Percentiles rank a stretch among this genome's conserved stretches.
These are phyloP conservation scores for Lasiodiplodia hormozganensis DNA, from an alignment of 2,329 filamentous ascomycete genomes.

Conservation along the genomic window DNA sequence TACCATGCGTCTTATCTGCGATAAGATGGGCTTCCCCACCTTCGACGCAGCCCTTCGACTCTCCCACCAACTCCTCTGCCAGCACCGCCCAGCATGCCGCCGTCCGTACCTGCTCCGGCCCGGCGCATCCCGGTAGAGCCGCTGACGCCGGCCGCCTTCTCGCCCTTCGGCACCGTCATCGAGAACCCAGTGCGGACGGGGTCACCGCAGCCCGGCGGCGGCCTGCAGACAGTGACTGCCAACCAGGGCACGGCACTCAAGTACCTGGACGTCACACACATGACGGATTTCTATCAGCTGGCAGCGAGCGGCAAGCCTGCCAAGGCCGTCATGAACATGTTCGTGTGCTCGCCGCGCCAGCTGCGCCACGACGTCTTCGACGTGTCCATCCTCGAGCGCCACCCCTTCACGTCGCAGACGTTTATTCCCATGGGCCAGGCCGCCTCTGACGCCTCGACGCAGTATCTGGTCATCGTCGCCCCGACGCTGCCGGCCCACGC, in stretches of 20 bases:
- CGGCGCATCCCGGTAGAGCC: conserved; percentile 64
- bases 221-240: conserved; percentile 59
- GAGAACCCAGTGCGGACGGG: conserved; percentile 67
- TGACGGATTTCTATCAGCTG: conserved; percentile 73
- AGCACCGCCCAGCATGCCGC: conserved; percentile 33
- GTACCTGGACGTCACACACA: conserved; percentile 78
- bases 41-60: background rate
- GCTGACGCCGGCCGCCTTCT: conserved; percentile 74
- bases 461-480: conserved; percentile 88
- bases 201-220: conserved; percentile 51
- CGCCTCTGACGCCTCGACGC: conserved; percentile 52
- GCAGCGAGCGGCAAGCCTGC: conserved; percentile 65
- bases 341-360: conserved; percentile 76
- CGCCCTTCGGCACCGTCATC: conserved; percentile 83
- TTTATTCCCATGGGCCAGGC: conserved; percentile 78
- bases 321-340: conserved; percentile 81
- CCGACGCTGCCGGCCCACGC: conserved; percentile 65
- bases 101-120: conserved; percentile 48
- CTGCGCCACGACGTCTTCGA: conserved; percentile 64
- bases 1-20: background rate
- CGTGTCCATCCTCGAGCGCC: conserved; percentile 81
- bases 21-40: background rate
- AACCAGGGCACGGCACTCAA: conserved; percentile 93
- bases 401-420: conserved; percentile 93
- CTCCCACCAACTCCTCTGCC: background rate